Evolutionary conservation across 306 rosid genomes (phyloP).

Genomic region (Erythrophleum fordii): DNA sequence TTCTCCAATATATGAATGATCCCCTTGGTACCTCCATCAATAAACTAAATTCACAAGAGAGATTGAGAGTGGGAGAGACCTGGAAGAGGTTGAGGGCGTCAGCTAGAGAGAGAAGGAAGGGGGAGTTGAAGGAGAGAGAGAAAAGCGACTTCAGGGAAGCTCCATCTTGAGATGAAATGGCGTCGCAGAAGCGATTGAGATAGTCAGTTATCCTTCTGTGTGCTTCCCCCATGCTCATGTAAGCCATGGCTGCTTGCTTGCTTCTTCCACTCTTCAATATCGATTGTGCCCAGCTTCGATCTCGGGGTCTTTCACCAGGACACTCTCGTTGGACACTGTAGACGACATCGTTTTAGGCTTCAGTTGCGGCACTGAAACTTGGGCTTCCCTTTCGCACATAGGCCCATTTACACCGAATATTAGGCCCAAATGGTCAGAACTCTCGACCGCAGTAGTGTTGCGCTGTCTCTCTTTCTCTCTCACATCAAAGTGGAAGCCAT

Average conservation of each 20-base stretch:
- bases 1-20: background rate
- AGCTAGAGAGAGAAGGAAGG: conserved; percentile 64
- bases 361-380: background rate
- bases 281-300: background rate
- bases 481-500: background rate
- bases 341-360: background rate
- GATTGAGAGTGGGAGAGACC: conserved; percentile 32
- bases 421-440: background rate
- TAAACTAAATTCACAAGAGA: background rate
- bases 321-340: background rate
- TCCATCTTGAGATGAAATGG: conserved; percentile 75
- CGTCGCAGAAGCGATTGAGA: conserved; percentile 75
- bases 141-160: conserved; percentile 70
- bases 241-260: conserved; percentile 59
- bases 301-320: background rate
- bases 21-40: background rate
- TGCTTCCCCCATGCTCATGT: conserved; percentile 93
- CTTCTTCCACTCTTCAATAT: conserved; percentile 1
- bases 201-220: conserved; percentile 82
- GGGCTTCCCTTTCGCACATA: background rate
- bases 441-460: no score
- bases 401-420: conserved; percentile 1
- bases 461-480: background rate
- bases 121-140: conserved; percentile 74
- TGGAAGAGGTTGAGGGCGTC: conserved; percentile 79